Evolutionary conservation across 1,284 basidiomycete species (phyloP), one percentile per base, ranked within the genome.

Genomic region (Laetiporus sulphureus): DNA sequence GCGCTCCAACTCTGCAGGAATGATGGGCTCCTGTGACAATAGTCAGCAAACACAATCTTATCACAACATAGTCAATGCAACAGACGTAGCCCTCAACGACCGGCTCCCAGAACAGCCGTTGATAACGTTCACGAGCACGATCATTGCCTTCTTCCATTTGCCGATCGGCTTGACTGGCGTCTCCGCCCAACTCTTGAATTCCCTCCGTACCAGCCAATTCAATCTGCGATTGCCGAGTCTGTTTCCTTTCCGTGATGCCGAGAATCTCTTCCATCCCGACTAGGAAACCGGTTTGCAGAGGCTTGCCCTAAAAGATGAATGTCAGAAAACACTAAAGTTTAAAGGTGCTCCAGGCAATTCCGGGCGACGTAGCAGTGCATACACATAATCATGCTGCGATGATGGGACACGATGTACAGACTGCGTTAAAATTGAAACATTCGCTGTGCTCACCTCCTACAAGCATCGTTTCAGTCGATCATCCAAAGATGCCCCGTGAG

Each of bases 71-170:
- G 15, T 33, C 16, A 24, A 10, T 24, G 13, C 16, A 3, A 65
- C 77, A 32, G 54, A 84, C 84, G 58, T 73, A 61, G 48, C 72
- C 73, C 51, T 87, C 84, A 11, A 68, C 67, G 23, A 79, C 71
- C 34, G 79, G 75, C 57, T 88, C 84, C 82, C 83, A 88, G 60
- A 83, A 86, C 39, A 77, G 63, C 27, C 79, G 72, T 50, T 82
- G 75, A 55, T 86, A 86, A 12, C 81, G 73, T 46, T 77, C 71
- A 23, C 80, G 73, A 27, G 73, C 73, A 42, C 64, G 66, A 48
- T 75, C 71, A 5, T 71, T 67, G 49, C 77, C 75, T 6, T 64
- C 67, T 40, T 79, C 74, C 27, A 39, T 23, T 20, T 83, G 68
- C 24, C 63, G 56, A 53, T 88, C 84, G 1, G 81, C 80, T 51